A percentile compares a stretch with the other conserved stretches of the same genome.
phyloP scores from a whole-genome alignment of 352 stramenopile genomes.

The Synura sp. region DNA sequence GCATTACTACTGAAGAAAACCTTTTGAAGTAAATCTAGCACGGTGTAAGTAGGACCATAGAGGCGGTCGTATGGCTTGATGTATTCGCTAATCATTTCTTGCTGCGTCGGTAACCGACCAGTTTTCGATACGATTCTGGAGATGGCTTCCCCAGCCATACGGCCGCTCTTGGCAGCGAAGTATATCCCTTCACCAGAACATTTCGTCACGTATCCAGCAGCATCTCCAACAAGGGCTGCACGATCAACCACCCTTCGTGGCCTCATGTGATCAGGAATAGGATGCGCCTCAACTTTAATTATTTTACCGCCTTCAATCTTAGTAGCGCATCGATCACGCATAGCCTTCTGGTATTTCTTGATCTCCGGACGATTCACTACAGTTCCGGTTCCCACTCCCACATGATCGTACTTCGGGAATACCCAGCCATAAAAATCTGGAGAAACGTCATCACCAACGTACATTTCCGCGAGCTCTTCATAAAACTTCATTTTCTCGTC shows the following conservation, averaged over 20 bases:
- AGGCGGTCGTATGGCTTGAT: constrained; percentile 69
- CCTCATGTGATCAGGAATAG: constrained; percentile 76
- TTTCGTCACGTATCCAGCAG: constrained; percentile 79
- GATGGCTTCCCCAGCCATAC: constrained; percentile 72
- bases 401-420: constrained; percentile 82
- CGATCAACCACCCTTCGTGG: constrained; percentile 66
- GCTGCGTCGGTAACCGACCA: constrained; percentile 61
- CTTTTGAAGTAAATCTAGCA: constrained; percentile 75
- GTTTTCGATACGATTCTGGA: constrained; percentile 28
- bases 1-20: constrained; percentile 80
- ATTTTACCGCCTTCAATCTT: constrained; percentile 80
- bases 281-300: constrained; percentile 80
- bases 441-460: constrained; percentile 77
- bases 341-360: constrained; percentile 80
- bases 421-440: constrained; percentile 82
- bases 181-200: constrained; percentile 83
- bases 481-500: constrained; percentile 79
- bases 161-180: constrained; percentile 75
- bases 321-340: constrained; percentile 67
- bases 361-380: constrained; percentile 76
- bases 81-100: constrained; percentile 70
- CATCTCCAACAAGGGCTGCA: constrained; percentile 71
- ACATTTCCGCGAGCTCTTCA: constrained; percentile 79
- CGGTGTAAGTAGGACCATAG: constrained; percentile 77
- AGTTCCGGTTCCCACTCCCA: constrained; percentile 73